Conservation (phyloP, 2,329 filamentous ascomycete species). For the Leptographium wingfieldii region DNA sequence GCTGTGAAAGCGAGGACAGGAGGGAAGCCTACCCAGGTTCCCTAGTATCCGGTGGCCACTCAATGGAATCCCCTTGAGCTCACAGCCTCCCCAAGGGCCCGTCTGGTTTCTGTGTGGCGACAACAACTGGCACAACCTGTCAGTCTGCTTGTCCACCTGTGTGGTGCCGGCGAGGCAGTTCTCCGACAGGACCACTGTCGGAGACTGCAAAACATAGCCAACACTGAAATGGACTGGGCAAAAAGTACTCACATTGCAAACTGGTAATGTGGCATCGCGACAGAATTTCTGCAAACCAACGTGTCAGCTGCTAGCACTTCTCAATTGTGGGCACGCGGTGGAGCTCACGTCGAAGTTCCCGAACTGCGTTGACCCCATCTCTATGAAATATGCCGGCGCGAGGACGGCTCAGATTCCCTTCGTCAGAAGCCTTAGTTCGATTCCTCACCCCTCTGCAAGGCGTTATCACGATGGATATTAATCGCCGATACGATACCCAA, state of each 20-base stretch:
- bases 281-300: constrained; percentile 56
- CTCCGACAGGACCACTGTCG: neutral
- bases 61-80: constrained; percentile 62
- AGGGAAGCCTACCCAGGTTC: constrained; percentile 47
- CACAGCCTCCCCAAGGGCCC: constrained; percentile 55
- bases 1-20: too few species aligned
- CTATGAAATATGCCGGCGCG: constrained; percentile 12
- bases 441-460: neutral
- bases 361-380: constrained; percentile 48
- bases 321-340: neutral
- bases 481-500: neutral
- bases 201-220: too few species aligned
- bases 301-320: neutral
- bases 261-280: constrained; percentile 67
- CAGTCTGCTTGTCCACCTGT: neutral
- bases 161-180: neutral
- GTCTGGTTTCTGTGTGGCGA: constrained; percentile 44
- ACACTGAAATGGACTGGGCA: neutral
- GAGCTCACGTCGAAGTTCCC: constrained; percentile 45
- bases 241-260: constrained; percentile 62
- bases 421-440: neutral
- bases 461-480: neutral
- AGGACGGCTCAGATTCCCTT: neutral
- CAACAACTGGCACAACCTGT: constrained; percentile 43
- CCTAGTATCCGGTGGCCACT: constrained; percentile 53